Evolutionary conservation across 2,329 filamentous ascomycete genomes (phyloP).

Genomic region (Alternaria gaisen): DNA sequence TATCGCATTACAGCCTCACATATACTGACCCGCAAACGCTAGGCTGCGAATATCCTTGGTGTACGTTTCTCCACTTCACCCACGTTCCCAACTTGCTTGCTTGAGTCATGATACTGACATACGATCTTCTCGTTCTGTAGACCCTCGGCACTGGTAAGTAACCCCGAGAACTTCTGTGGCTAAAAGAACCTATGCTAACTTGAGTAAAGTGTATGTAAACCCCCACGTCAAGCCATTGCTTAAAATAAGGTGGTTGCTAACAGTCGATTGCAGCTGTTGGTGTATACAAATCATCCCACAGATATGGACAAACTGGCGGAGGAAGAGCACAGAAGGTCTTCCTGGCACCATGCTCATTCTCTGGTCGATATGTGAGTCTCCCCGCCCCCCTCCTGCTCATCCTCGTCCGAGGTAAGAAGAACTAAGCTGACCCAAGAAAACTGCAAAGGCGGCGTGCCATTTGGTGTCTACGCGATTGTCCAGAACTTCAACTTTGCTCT

Average conservation of each 20-base stretch:
- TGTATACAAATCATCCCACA: constrained; percentile 53
- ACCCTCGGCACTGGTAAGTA: constrained; percentile 51
- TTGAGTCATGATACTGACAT: constrained; percentile 25
- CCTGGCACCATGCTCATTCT: constrained; percentile 69
- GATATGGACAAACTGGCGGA: constrained; percentile 70
- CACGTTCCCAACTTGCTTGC: not conserved
- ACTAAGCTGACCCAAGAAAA: constrained; percentile 1
- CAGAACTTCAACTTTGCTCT: constrained; percentile 65
- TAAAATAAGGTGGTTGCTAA: constrained; percentile 24
- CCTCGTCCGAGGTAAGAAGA: not conserved
- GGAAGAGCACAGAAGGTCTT: constrained; percentile 68
- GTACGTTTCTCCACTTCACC: constrained; percentile 34
- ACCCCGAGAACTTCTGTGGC: not conserved
- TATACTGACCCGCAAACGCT: constrained; percentile 30
- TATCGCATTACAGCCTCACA: not conserved
- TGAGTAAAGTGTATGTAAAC: constrained; percentile 32
- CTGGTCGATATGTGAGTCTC: constrained; percentile 63
- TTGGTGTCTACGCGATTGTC: constrained; percentile 62
- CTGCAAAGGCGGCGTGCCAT: constrained; percentile 53
- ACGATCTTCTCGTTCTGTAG: constrained; percentile 23
- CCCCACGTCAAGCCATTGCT: not conserved
- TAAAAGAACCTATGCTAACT: constrained; percentile 22
- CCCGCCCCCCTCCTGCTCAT: not conserved
- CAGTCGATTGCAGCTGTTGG: constrained; percentile 47
- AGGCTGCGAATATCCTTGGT: constrained; percentile 53